Evolutionary conservation across 2,329 filamentous ascomycete species (phyloP), one percentile per base, ranked within the genome.

Genomic region (Pseudocercospora musae): DNA sequence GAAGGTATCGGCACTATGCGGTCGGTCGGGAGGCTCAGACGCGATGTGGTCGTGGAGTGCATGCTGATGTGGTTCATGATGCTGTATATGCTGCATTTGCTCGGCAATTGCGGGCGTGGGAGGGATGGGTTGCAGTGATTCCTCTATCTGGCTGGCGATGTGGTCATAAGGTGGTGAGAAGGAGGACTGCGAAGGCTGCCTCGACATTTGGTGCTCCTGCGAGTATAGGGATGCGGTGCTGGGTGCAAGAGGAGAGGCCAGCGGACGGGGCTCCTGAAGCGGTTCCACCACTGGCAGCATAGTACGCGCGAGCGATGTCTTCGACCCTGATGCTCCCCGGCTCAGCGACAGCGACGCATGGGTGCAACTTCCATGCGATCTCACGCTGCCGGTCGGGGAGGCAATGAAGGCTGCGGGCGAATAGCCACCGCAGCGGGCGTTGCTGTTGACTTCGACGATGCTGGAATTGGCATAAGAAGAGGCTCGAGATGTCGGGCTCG

Each of bases 401-500:
- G 89, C 86, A 65, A 91, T 78, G 75, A 85, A 90, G 20, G 82
- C 88, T 40, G 80, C 85, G 1, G 88, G 87, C 23, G 88, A 90
- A 75, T 90, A 91, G 29, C 88, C 88, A 27, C 88, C 88, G 73
- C 85, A 83, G 54, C 89, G 82, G 11, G 89, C 88, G 31, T 84
- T 81, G 65, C 77, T 85, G 72, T 90, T 91, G 37, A 87, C 83
- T 59, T 89, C 88, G 57, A 90, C 81, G 63, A 91, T 89, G n/a
- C 88, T 79, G 8, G 87, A 37, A 42, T 49, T 56, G 56, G 58
- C 57, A 57, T 63, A 62, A 2, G 63, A 62, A 46, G 89, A 62
- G 84, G 82, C 64, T 85, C 82, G 72, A 87, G 48, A 50, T 23
- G n/a, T n/a, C n/a, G n/a, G n/a, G n/a, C 90, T 72, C 90, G 89